These are phyloP conservation scores for Cladosporium cucumerinum DNA, from an alignment of 2,329 filamentous ascomycete genomes.

Conservation along the genomic window DNA sequence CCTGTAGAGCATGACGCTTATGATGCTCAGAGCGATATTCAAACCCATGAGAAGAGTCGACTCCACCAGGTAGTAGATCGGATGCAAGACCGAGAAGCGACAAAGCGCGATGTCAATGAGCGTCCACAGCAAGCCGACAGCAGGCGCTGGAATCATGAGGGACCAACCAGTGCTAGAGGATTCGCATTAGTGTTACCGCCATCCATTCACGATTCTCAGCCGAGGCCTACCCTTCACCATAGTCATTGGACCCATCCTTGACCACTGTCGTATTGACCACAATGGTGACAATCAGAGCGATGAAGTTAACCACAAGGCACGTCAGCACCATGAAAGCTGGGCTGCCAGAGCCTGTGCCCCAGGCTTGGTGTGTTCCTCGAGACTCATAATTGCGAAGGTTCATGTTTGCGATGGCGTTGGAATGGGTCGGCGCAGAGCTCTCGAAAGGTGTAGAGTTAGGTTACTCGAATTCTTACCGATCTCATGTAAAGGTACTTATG, in stretches of 20 bases:
- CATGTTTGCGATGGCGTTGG: neutral
- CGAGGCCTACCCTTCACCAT: neutral
- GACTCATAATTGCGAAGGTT: slow-evolving; percentile 14
- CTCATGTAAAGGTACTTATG: neutral
- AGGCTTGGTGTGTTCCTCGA: slow-evolving; percentile 8
- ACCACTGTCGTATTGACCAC: neutral
- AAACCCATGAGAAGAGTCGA: neutral
- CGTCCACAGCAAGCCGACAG: neutral
- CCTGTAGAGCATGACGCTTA: neutral
- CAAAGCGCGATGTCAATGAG: slow-evolving; percentile 7
- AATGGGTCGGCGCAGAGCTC: neutral
- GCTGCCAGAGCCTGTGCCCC: slow-evolving; percentile 12
- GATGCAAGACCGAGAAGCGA: slow-evolving; percentile 2
- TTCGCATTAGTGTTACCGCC: neutral
- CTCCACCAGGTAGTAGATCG: slow-evolving; percentile 10
- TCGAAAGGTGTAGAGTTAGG: neutral
- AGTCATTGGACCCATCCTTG: slow-evolving; percentile 7
- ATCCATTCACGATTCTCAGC: no score
- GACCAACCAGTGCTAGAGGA: neutral
- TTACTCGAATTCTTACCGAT: neutral
- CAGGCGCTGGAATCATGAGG: neutral
- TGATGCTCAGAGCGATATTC: neutral
- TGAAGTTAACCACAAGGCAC: slow-evolving; percentile 5
- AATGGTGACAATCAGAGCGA: slow-evolving; percentile 3
- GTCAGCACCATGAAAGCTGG: slow-evolving; percentile 11